Percentiles rank a stretch among this genome's conserved stretches.
Evolutionary conservation across 257 asterid species (phyloP).

Genomic region (Penstemon eatonii): DNA sequence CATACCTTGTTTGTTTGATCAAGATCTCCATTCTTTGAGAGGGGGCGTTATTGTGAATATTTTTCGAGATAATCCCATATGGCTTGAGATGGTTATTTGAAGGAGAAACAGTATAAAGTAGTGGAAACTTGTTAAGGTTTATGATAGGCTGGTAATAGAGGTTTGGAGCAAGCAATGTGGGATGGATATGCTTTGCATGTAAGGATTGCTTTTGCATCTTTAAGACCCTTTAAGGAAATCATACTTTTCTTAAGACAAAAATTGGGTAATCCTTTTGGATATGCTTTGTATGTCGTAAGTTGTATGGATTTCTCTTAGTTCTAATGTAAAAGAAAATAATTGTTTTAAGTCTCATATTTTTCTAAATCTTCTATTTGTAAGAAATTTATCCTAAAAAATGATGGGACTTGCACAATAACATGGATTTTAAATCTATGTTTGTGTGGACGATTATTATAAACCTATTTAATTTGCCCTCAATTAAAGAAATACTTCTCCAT

Average conservation of each 20-base stretch:
- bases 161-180: constrained; percentile 33
- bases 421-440: no score
- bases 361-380: no score
- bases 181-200: constrained; percentile 62
- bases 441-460: no score
- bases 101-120: constrained; percentile 41
- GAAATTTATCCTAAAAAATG: no score
- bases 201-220: constrained; percentile 51
- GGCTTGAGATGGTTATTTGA: constrained; percentile 42
- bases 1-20: constrained; percentile 69
- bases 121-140: constrained; percentile 26
- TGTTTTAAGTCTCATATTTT: no score
- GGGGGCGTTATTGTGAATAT: constrained; percentile 19
- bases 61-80: constrained; percentile 28
- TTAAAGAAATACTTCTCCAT: no score
- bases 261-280: constrained; percentile 18
- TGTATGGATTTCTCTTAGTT: no score
- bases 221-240: constrained; percentile 32
- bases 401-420: no score
- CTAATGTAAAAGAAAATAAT: no score
- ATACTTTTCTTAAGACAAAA: constrained; percentile 49
- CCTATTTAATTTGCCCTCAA: no score
- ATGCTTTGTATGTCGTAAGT: background rate
- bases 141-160: constrained; percentile 30
- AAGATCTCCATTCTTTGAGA: constrained; percentile 47